Conservation (phyloP, 768 basidiomycete species). For the Suillus variegatus region DNA sequence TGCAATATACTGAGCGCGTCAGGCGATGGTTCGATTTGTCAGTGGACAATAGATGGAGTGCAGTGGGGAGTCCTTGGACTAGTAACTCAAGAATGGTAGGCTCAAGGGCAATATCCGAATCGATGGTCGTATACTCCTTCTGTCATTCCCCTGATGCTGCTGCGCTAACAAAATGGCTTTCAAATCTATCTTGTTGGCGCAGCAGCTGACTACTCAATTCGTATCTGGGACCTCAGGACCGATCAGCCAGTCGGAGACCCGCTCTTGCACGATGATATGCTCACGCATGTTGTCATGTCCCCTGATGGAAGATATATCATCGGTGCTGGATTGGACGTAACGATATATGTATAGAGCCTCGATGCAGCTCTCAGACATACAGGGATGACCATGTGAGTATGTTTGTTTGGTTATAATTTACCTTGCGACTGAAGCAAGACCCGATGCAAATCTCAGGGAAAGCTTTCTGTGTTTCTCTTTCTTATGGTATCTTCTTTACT, state of each 20-base stretch:
- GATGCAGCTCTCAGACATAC: constrained; percentile 27
- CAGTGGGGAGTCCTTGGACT: neutral
- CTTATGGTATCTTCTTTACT: neutral
- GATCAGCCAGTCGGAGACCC: constrained; percentile 27
- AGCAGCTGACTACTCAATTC: neutral
- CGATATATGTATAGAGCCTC: constrained; percentile 79
- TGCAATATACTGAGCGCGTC: neutral
- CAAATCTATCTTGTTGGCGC: neutral
- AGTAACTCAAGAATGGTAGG: neutral
- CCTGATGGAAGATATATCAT: constrained; percentile 78
- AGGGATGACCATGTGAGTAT: neutral
- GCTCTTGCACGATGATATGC: constrained; percentile 62
- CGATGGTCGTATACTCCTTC: neutral
- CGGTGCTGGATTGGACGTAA: constrained; percentile 76
- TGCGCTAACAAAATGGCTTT: no score
- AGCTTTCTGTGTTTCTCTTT: neutral
- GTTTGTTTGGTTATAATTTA: neutral
- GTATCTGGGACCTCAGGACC: constrained; percentile 1
- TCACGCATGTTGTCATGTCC: constrained; percentile 74
- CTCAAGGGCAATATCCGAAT: neutral
- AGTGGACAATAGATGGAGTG: neutral
- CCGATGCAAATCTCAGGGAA: neutral
- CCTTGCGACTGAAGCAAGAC: neutral
- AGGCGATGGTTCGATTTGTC: neutral
- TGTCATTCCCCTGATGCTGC: neutral